phyloP scores from a whole-genome alignment of 2,329 filamentous ascomycete species.

The Hypoxylon sp. region DNA sequence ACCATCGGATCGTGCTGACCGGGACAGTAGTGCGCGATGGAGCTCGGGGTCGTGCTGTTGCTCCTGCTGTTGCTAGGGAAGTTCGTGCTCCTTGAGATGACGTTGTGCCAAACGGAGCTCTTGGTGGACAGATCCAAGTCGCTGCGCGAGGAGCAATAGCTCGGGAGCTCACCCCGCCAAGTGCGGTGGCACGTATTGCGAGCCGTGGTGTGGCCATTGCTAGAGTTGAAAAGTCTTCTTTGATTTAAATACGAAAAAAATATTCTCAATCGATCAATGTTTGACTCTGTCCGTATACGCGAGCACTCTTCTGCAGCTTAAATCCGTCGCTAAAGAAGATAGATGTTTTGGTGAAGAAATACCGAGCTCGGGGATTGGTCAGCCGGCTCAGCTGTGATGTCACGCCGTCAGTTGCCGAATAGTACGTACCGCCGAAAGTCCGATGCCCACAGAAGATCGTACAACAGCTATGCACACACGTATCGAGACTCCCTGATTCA shows the following conservation, averaged over 20 bases:
- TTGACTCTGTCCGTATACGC: background rate
- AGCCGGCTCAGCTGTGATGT: constrained; percentile 21
- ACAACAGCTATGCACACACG: too few relatives aligned
- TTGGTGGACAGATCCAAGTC: too few relatives aligned
- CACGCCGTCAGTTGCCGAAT: constrained; percentile 2
- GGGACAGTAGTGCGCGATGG: background rate
- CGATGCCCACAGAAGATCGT: background rate
- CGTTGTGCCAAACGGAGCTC: constrained; percentile 11
- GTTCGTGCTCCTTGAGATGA: background rate
- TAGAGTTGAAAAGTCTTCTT: background rate
- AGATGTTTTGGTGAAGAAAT: too few relatives aligned
- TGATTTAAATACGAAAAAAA: too few relatives aligned
- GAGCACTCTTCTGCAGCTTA: too few relatives aligned
- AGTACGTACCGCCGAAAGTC: background rate
- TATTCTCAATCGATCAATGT: background rate
- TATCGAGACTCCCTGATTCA: too few relatives aligned
- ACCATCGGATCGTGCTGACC: constrained; percentile 34
- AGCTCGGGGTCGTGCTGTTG: background rate
- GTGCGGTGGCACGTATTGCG: constrained; percentile 1
- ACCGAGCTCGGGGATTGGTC: constrained; percentile 18
- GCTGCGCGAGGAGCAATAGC: constrained; percentile 4
- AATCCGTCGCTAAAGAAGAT: too few relatives aligned
- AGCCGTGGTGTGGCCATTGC: constrained; percentile 31
- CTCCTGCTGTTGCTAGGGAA: background rate
- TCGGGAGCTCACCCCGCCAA: constrained; percentile 16